phyloP scores from a whole-genome alignment of 768 basidiomycete genomes.

The Suillus bovinus region DNA sequence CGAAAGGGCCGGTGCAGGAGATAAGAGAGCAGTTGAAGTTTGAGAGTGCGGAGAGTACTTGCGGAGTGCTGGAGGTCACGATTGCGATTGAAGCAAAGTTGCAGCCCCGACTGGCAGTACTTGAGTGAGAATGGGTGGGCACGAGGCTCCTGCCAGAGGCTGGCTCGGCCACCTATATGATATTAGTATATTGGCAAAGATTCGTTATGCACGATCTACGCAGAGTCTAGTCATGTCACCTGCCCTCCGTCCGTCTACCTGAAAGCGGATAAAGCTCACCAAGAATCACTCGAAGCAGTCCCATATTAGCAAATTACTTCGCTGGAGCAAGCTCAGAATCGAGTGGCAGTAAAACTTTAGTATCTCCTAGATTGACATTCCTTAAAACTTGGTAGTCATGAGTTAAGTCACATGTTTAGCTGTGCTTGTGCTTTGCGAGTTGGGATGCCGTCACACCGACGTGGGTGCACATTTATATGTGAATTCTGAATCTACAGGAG shows the following conservation, averaged over 20 bases:
- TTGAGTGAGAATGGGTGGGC: not conserved
- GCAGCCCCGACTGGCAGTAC: not conserved
- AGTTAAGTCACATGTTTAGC: not conserved
- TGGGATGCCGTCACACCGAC: not conserved
- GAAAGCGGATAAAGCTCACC: not conserved
- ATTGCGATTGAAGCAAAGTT: no score
- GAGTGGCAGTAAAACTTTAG: not conserved
- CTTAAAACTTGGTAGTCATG: not conserved
- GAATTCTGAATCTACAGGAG: not conserved
- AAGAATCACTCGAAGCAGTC: not conserved
- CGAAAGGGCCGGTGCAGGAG: not conserved
- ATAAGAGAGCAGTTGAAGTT: no score
- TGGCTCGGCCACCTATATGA: no score
- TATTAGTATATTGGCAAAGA: no score
- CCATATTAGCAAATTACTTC: not conserved
- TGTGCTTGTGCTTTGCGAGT: no score
- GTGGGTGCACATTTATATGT: not conserved
- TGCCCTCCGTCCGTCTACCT: no score
- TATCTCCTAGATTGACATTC: not conserved
- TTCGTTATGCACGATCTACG: no score
- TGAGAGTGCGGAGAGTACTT: not conserved
- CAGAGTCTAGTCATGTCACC: no score
- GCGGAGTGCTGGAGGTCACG: not conserved
- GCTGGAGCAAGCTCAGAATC: not conserved
- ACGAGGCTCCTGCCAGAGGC: no score